Evolutionary conservation across 495 filamentous ascomycete species (phyloP).

Genomic region (Sordaria brevicollis): DNA sequence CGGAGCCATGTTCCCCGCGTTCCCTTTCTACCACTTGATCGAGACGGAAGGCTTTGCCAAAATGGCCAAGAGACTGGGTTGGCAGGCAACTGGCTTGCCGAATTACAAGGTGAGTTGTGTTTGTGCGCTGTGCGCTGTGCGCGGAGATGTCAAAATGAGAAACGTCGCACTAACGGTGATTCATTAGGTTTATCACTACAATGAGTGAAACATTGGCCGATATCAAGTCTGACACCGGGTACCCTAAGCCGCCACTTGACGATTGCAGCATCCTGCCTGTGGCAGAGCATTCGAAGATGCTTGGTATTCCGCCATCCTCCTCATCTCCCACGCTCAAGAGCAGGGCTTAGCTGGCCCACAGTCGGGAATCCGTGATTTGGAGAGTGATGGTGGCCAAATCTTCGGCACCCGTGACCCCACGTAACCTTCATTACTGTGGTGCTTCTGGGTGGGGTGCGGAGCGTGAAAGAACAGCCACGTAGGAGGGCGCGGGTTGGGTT

Average conservation of each 20-base stretch:
- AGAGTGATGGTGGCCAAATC: background rate
- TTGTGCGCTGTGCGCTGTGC: background rate
- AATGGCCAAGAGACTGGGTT: conserved; percentile 85
- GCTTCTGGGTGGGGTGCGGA: background rate
- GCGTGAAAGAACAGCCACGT: background rate
- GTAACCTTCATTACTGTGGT: background rate
- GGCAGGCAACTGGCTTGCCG: conserved; percentile 72
- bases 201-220: conserved; percentile 49
- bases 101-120: conserved; percentile 88
- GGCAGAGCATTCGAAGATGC: background rate
- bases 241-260: background rate
- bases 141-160: background rate
- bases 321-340: background rate
- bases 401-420: no score
- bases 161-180: conserved; percentile 16
- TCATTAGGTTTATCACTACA: conserved; percentile 75
- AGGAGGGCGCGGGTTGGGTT: background rate
- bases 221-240: background rate
- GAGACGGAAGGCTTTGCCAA: conserved; percentile 98
- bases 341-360: background rate
- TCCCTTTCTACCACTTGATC: conserved; percentile 91
- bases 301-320: background rate
- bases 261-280: background rate
- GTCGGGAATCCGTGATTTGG: background rate
- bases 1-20: conserved; percentile 96